These are phyloP conservation scores for Wallacemonas collosoma DNA, from an alignment of 208 protist genomes.

Conservation along the genomic window DNA sequence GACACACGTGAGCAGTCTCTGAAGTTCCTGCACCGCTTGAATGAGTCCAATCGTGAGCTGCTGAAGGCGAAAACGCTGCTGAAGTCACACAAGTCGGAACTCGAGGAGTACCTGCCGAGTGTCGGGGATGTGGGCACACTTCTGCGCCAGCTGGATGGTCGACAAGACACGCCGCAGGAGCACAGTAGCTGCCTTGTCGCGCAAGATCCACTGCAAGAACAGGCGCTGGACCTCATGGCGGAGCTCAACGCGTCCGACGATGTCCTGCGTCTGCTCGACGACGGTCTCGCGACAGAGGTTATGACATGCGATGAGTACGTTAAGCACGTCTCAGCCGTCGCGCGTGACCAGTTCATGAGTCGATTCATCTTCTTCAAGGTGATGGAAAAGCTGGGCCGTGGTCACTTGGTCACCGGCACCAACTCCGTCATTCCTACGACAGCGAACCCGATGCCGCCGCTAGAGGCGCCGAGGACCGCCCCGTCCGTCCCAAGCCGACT, in stretches of 20 bases:
- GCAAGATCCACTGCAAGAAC: constrained; percentile 51
- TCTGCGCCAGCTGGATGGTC: constrained; percentile 36
- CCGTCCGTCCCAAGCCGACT: constrained; percentile 35
- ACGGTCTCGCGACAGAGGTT: constrained; percentile 54
- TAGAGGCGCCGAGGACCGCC: not conserved
- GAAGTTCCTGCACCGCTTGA: constrained; percentile 43
- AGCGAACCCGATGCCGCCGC: constrained; percentile 3
- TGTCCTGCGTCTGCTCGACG: constrained; percentile 62
- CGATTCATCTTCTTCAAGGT: constrained; percentile 65
- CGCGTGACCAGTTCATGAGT: constrained; percentile 74
- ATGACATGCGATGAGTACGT: constrained; percentile 84
- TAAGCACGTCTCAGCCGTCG: constrained; percentile 69
- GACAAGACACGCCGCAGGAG: constrained; percentile 54
- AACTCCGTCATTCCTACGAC: not conserved
- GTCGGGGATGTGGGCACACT: constrained; percentile 49
- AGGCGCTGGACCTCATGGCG: constrained; percentile 69
- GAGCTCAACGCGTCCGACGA: constrained; percentile 80
- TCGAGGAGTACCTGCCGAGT: constrained; percentile 55
- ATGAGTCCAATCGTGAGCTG: constrained; percentile 51
- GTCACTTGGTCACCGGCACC: not conserved
- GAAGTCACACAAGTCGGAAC: constrained; percentile 39
- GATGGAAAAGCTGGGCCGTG: constrained; percentile 32
- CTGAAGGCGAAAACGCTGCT: constrained; percentile 52
- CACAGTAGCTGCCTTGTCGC: constrained; percentile 62
- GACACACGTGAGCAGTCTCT: constrained; percentile 56